Evolutionary conservation across 164 flowering plant genomes (phyloP).

Genomic region (Umbellularia californica): DNA sequence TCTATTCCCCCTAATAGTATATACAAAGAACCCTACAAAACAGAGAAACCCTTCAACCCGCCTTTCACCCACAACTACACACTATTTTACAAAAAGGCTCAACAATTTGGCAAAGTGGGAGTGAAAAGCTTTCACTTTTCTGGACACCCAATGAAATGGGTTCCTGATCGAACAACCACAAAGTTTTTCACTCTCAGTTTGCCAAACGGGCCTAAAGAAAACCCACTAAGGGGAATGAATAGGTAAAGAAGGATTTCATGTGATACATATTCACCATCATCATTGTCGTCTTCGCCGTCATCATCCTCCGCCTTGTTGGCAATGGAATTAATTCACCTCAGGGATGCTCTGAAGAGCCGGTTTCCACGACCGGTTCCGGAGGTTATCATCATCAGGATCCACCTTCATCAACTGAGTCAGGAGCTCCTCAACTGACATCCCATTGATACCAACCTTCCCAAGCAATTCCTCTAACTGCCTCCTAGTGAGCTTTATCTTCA

Average conservation of each 20-base stretch:
- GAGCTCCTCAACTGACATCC: neutral
- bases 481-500: slow-evolving; percentile 10
- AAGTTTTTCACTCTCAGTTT: neutral
- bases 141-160: neutral
- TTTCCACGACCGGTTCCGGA: neutral
- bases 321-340: neutral
- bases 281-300: neutral
- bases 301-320: neutral
- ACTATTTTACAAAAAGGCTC: neutral
- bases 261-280: neutral
- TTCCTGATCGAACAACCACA: neutral
- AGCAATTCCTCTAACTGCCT: slow-evolving; percentile 12
- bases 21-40: too few relatives aligned
- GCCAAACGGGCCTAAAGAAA: neutral
- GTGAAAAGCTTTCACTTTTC: neutral
- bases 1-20: too few relatives aligned
- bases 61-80: neutral
- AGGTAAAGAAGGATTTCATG: neutral
- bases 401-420: neutral
- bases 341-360: slow-evolving; percentile 3
- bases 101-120: neutral
- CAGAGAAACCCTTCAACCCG: too few relatives aligned
- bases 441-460: neutral
- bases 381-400: neutral
- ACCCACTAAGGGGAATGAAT: too few relatives aligned